Percentiles rank a stretch among this genome's conserved stretches.
These are phyloP conservation scores for Colletotrichum spinosum DNA, from an alignment of 2,329 filamentous ascomycete species.

Conservation along the genomic window DNA sequence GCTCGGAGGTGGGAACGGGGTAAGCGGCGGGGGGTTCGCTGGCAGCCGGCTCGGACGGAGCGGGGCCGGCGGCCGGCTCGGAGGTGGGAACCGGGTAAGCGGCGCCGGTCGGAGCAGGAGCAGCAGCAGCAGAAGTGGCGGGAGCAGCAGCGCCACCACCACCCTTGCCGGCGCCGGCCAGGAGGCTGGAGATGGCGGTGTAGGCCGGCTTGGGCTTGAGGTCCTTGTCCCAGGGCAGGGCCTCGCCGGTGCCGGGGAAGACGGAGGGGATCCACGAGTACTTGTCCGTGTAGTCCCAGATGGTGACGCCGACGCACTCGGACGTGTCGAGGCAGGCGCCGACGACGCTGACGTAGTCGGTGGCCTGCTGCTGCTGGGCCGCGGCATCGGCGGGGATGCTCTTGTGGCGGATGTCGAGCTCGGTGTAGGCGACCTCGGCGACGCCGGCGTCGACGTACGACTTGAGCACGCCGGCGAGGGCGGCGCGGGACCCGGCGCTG, in stretches of 20 bases:
- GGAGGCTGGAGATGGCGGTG: constrained; percentile 50
- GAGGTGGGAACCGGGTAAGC: neutral
- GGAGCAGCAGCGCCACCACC: constrained; percentile 9
- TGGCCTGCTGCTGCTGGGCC: constrained; percentile 56
- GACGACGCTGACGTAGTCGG: constrained; percentile 54
- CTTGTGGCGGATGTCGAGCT: constrained; percentile 62
- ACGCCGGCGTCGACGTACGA: constrained; percentile 60
- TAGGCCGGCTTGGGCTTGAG: constrained; percentile 54
- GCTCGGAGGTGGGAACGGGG: neutral
- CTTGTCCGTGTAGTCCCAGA: constrained; percentile 52
- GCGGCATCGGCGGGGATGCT: constrained; percentile 54
- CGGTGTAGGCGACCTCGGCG: constrained; percentile 60
- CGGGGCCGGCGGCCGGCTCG: neutral
- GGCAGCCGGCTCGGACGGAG: constrained; percentile 16
- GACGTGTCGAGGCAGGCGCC: constrained; percentile 45
- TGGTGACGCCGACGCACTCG: constrained; percentile 52
- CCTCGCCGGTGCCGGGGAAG: constrained; percentile 52
- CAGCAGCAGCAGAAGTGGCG: constrained; percentile 1
- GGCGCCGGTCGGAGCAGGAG: constrained; percentile 3
- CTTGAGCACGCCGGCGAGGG: constrained; percentile 59
- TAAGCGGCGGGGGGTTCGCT: neutral
- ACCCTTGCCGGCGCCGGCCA: constrained; percentile 43
- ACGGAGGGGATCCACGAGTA: constrained; percentile 54
- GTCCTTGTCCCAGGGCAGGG: constrained; percentile 51
- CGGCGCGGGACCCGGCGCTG: constrained; percentile 52